Conservation (phyloP, 2,329 filamentous ascomycete genomes). For the Ophiostoma angusticollis region DNA sequence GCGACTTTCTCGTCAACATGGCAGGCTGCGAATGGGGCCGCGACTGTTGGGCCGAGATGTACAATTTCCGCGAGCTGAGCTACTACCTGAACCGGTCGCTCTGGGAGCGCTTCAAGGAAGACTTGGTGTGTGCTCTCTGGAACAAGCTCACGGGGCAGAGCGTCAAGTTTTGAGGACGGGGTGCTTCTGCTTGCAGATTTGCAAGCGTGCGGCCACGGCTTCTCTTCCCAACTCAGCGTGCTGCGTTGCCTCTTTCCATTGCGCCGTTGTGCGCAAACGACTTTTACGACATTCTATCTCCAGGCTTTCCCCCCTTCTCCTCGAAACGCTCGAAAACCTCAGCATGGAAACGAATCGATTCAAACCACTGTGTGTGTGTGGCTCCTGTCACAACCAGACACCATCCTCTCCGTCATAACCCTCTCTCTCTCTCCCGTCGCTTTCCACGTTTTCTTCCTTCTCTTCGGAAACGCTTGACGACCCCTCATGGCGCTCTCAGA, state of each 20-base stretch:
- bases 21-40: constrained; percentile 93
- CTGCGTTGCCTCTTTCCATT: too few relatives aligned
- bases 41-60: constrained; percentile 98
- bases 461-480: neutral
- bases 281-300: constrained; percentile 6
- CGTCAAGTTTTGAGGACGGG: constrained; percentile 36
- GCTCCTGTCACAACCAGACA: neutral
- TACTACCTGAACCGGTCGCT: constrained; percentile 73
- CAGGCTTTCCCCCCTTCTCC: neutral
- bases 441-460: neutral
- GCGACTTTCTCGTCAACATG: constrained; percentile 97
- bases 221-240: too few relatives aligned
- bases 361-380: too few relatives aligned
- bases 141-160: constrained; percentile 50
- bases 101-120: constrained; percentile 68
- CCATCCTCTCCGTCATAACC: neutral
- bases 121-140: constrained; percentile 47
- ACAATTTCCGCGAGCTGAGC: constrained; percentile 82
- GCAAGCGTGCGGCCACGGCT: too few relatives aligned
- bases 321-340: neutral
- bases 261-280: constrained; percentile 4
- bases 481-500: too few relatives aligned
- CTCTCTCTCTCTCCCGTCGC: too few relatives aligned
- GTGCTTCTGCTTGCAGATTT: neutral
- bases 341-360: too few relatives aligned